Conservation (phyloP, 805 yeast species). For the Nakazawaea peltata region DNA sequence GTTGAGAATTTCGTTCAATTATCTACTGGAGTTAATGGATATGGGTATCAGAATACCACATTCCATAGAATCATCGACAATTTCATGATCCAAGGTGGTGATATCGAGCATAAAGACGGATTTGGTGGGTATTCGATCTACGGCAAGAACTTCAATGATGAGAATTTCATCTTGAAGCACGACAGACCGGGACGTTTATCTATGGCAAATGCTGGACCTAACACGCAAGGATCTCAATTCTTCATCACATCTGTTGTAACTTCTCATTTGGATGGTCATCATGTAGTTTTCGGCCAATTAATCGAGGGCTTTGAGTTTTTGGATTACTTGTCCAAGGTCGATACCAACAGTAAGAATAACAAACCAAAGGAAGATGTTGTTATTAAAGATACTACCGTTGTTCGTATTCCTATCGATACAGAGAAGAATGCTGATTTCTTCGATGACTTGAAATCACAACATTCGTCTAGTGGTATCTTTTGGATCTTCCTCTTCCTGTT, state of each 20-base stretch:
- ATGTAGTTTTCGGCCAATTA: conserved; percentile 78
- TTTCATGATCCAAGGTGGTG: conserved; percentile 88
- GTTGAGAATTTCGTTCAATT: conserved; percentile 49
- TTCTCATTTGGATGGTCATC: conserved; percentile 48
- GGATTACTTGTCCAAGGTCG: conserved; percentile 48
- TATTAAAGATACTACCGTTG: conserved; percentile 20
- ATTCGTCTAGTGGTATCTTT: conserved; percentile 2
- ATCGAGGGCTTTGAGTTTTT: conserved; percentile 59
- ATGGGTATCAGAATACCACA: conserved; percentile 46
- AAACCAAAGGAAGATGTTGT: conserved; percentile 36
- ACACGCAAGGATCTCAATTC: conserved; percentile 63
- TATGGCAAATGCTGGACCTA: conserved; percentile 44
- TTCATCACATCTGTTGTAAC: conserved; percentile 54
- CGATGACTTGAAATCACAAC: neutral
- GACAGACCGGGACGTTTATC: conserved; percentile 38
- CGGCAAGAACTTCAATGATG: conserved; percentile 70
- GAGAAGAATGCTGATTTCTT: conserved; percentile 5
- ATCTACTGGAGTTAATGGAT: conserved; percentile 27
- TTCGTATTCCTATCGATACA: conserved; percentile 6
- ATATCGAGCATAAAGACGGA: conserved; percentile 58
- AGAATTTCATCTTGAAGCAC: conserved; percentile 46
- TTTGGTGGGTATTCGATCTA: conserved; percentile 76
- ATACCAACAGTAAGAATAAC: conserved; percentile 28
- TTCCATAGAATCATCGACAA: conserved; percentile 70
- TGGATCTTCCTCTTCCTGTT: conserved; percentile 6